Base-by-base conservation (phyloP, 129 eudicot genomes). In the Heracleum sosnowskyi region DNA sequence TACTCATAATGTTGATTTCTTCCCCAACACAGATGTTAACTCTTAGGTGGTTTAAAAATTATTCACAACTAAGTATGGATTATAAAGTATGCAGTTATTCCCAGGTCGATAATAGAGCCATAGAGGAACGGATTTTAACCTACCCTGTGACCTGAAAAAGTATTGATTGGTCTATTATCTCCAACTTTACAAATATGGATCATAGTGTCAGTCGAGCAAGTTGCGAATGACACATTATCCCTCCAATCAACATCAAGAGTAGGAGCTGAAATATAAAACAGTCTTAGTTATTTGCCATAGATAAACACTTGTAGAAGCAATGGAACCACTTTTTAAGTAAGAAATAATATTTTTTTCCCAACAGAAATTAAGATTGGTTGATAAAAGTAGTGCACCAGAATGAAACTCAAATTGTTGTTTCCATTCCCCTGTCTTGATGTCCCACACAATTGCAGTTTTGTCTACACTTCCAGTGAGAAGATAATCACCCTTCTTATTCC, bases 201-300 rank as follows among this genome's bases (percentile, higher is more conserved):
- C 98, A 89, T 91, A 83, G 90, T 82, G 77, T 94, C 98, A 20
- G 97, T 91, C 24, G 98, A 94, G 87, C 98, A 88, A 0, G 97
- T 91, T 69, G 98, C 98, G 86, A 94, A 94, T 29, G 97, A 88
- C 79, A 84, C 86, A 83, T 91, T 91, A 81, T 94, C 90, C 73
- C 93, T 87, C 98, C 98, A 94, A 81, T 94, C 98, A 73, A 94
- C 96, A 94, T 94, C 98, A 39, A 94, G 97, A 78, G 96, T 89
- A 81, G 97, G 97, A 80, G 91, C 97, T 92, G 91, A 76, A 44
- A 76, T 51, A 51, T 37, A 76, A 37, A 44, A 44, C 2, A 28
- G 72, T 44, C 39, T 73, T 44, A 28, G 60, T 73, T 11, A 73
- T 44, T 28, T 39, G 18, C 33, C 26, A 44, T 57, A 4, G 39